Evolutionary conservation across 495 filamentous ascomycete species (phyloP), one percentile per base, ranked within the genome.

Genomic region (Penicillium paxilli): DNA sequence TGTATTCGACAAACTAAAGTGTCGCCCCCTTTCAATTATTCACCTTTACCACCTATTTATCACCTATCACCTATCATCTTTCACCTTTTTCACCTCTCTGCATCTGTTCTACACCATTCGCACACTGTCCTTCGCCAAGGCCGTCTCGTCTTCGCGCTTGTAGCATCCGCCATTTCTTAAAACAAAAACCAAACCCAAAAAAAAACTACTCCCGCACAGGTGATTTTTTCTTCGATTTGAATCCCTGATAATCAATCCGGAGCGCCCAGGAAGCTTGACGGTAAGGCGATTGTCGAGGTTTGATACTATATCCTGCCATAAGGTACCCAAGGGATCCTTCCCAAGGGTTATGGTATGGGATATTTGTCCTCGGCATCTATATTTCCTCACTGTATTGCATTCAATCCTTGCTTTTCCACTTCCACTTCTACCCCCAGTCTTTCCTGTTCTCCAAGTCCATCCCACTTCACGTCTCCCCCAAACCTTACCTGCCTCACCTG

Each of bases 1-100:
- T 70, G 66, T 75, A 73, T 75, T 67, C 72, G 72, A 64, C 63
- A 65, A 55, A 60, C 54, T 61, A 59, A 64, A 67, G 57, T 57
- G 59, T 64, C 56, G 51, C 54, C 58, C 49, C 47, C n/a, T 53
- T 51, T 47, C 54, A 28, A 50, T 45, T 55, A 65, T 59, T 68
- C 68, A 65, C 58, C 55, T 54, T 60, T 61, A 5, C 26, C 5
- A 5, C 26, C n/a, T n/a, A n/a, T 28, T 20, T 38, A 3, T 38
- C 35, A 38, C 35, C 35, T 19, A n/a, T 17, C 33, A 37, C 11
- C 33, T 37, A n/a, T 17, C n/a, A 38, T 38, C 51, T 38, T 44
- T 54, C 44, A 25, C 21, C 32, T 30, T 49, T 45, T 30, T 38
- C 42, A 38, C 52, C 48, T 14, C 9, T 44, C 49, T 20, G 21